Base-by-base conservation (phyloP, 2,329 filamentous ascomycete genomes). In the Ustilaginoidea virens region DNA sequence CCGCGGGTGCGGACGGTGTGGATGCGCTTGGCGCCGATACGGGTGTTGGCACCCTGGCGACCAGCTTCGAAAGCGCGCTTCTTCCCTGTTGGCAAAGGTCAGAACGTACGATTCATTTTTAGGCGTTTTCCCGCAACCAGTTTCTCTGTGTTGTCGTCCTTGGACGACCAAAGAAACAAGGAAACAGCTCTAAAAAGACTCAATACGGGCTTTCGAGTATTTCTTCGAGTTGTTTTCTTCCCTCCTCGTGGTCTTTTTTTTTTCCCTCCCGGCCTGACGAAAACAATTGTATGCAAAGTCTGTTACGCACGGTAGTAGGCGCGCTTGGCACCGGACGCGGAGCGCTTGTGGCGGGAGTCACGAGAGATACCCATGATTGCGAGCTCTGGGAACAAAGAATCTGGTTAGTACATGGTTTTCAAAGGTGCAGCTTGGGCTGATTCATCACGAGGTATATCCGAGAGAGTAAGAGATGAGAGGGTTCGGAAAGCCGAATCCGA, bases 281-380 rank as follows among this genome's bases (percentile, higher is more conserved):
- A n/a, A n/a, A n/a, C n/a, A n/a, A n/a, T n/a, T 28, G 24, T 27
- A 21, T 15, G 7, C 17, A 16, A 28, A 31, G 20, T 34, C 33
- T 48, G 36, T 44, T 57, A 78, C 73, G 68, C 68, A 77, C 81
- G 75, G 75, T 87, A 90, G 69, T 77, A 80, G 67, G 80, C 72
- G 62, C 80, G 78, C 80, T 98, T 98, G 58, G 92, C 90, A 74
- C 90, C 92, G 63, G 92, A 81, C 64, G 87, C 86, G 66, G 85
- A 86, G 70, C 90, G 86, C 81, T 98, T 98, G 79, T 98, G 90
- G 72, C 90, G 85, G 63, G 85, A 93, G 71, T 96, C 87, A 72
- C 90, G 82, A 68, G 87, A 94, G 72, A 98, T 96, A 98, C 90
- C 81, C 80, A 87, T 87, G 69, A 77, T 81, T 80, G 75, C 76